Conservation (phyloP, 345 rosid species). For the Dovyalis caffra region DNA sequence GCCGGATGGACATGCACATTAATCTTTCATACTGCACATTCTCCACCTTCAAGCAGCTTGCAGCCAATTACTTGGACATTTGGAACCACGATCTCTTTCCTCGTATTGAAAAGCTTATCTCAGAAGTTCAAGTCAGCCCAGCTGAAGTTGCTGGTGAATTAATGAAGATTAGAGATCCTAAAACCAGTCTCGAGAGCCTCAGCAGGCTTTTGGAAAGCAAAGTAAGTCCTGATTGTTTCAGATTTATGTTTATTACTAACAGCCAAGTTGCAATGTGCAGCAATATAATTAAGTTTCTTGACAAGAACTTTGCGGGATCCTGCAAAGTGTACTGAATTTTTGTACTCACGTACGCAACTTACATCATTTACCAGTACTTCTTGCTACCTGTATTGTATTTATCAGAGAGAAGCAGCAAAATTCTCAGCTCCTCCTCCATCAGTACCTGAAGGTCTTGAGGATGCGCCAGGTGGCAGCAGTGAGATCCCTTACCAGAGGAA, state of each 20-base stretch:
- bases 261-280: too few relatives aligned
- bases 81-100: slow-evolving; percentile 22
- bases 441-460: not conserved
- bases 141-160: slow-evolving; percentile 46
- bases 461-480: not conserved
- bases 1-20: slow-evolving; percentile 48
- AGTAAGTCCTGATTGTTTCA: slow-evolving; percentile 15
- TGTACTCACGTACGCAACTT: too few relatives aligned
- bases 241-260: not conserved
- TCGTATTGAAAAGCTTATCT: slow-evolving; percentile 26
- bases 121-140: slow-evolving; percentile 30
- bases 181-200: slow-evolving; percentile 21
- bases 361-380: not conserved
- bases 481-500: not conserved
- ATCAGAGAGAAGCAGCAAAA: slow-evolving; percentile 17
- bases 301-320: too few relatives aligned
- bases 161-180: slow-evolving; percentile 30
- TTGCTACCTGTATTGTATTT: not conserved
- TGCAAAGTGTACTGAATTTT: too few relatives aligned
- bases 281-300: too few relatives aligned
- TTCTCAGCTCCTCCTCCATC: not conserved
- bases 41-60: slow-evolving; percentile 44
- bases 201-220: slow-evolving; percentile 31
- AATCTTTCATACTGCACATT: slow-evolving; percentile 38
- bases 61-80: slow-evolving; percentile 31